Percentiles rank a stretch among this genome's conserved stretches.
phyloP scores from a whole-genome alignment of 352 stramenopile species.

The Globisporangium megalacanthum region DNA sequence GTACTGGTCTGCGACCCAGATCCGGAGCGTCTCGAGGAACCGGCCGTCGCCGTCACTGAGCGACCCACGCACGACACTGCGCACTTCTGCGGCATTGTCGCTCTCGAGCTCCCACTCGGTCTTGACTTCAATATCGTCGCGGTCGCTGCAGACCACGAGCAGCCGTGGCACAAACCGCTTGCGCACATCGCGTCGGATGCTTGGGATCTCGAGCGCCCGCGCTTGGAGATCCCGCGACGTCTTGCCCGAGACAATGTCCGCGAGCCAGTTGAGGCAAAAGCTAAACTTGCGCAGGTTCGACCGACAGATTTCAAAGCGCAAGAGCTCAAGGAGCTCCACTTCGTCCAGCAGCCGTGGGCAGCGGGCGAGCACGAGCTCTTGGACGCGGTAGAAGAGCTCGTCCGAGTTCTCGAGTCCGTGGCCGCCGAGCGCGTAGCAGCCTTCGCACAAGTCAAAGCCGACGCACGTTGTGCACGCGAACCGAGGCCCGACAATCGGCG shows the following conservation, averaged over 20 bases:
- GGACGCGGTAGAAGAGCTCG: constrained; percentile 78
- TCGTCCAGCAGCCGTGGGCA: constrained; percentile 57
- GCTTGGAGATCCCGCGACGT: constrained; percentile 66
- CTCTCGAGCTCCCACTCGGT: constrained; percentile 83
- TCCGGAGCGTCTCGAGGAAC: constrained; percentile 77
- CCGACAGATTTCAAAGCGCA: constrained; percentile 84
- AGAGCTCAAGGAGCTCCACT: constrained; percentile 67
- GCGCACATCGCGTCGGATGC: constrained; percentile 68
- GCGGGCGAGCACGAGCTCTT: constrained; percentile 66
- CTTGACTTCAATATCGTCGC: constrained; percentile 80
- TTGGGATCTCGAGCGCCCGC: constrained; percentile 70
- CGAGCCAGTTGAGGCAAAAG: constrained; percentile 81
- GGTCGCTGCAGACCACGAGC: constrained; percentile 70
- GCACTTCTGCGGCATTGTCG: constrained; percentile 60
- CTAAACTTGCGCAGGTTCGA: constrained; percentile 84
- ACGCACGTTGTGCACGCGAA: constrained; percentile 76
- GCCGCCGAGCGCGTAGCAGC: constrained; percentile 75
- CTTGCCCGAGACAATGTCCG: constrained; percentile 78
- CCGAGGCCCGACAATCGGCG: constrained; percentile 66
- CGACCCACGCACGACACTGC: constrained; percentile 47
- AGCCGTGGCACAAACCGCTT: constrained; percentile 80
- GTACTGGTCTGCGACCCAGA: constrained; percentile 84
- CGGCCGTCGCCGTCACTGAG: constrained; percentile 58
- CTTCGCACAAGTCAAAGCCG: constrained; percentile 79
- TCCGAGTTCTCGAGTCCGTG: constrained; percentile 83